phyloP scores from a whole-genome alignment of 2,329 filamentous ascomycete species.

The Onygena corvina region DNA sequence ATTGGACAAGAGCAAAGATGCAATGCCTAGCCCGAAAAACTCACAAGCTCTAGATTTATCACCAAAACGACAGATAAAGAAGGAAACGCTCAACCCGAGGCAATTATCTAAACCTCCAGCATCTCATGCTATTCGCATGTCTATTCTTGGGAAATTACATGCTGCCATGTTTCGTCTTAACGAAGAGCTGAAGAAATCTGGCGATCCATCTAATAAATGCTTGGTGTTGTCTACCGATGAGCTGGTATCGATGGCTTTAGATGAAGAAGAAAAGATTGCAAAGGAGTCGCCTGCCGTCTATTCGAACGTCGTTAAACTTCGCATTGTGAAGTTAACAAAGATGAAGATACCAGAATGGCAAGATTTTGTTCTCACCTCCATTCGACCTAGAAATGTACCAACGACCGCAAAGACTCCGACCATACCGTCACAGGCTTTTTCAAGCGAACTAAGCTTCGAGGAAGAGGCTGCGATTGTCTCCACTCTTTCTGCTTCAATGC shows the following conservation, averaged over 20 bases:
- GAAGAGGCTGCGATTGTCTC: slow-evolving; percentile 55
- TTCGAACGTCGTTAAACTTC: slow-evolving; percentile 69
- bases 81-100: slow-evolving; percentile 36
- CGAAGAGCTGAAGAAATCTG: slow-evolving; percentile 26
- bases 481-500: slow-evolving; percentile 17
- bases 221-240: slow-evolving; percentile 34
- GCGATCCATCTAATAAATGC: slow-evolving; percentile 21
- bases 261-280: slow-evolving; percentile 65
- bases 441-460: slow-evolving; percentile 52
- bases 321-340: slow-evolving; percentile 61
- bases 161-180: slow-evolving; percentile 33
- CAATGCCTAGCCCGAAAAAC: neutral
- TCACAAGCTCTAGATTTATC: neutral
- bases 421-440: slow-evolving; percentile 35
- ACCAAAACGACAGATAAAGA: slow-evolving; percentile 23
- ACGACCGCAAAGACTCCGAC: neutral
- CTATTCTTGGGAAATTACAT: slow-evolving; percentile 36
- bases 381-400: slow-evolving; percentile 15
- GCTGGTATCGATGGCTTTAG: slow-evolving; percentile 35
- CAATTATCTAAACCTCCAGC: slow-evolving; percentile 35
- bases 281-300: slow-evolving; percentile 60
- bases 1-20: neutral
- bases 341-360: slow-evolving; percentile 64
- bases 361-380: slow-evolving; percentile 42
- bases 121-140: slow-evolving; percentile 30